phyloP scores from a whole-genome alignment of 192 early-diverging fungal genomes.

The Nowakowskiella sp. region DNA sequence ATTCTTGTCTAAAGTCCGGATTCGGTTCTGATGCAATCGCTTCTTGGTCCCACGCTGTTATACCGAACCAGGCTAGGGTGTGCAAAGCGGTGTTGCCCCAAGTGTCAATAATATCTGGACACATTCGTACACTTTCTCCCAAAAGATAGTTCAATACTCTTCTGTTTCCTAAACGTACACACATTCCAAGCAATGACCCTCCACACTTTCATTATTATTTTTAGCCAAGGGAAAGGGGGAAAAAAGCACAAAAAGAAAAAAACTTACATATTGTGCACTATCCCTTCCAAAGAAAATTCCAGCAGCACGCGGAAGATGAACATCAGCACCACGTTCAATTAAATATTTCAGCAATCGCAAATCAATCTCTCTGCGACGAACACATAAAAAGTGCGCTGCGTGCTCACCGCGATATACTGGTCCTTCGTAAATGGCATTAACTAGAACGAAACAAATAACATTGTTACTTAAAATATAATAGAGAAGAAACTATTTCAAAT shows the following conservation, averaged over 20 bases:
- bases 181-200: background rate
- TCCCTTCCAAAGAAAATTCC: conserved; percentile 12
- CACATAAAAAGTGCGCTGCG: conserved; percentile 11
- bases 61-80: conserved; percentile 20
- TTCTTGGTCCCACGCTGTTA: conserved; percentile 10
- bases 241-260: conserved; percentile 13
- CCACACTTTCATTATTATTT: background rate
- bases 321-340: conserved; percentile 11
- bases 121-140: conserved; percentile 9
- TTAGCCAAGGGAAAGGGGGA: background rate
- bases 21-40: background rate
- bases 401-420: conserved; percentile 14
- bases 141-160: conserved; percentile 17
- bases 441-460: background rate
- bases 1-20: background rate
- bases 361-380: conserved; percentile 14
- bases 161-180: conserved; percentile 5
- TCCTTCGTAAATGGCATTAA: conserved; percentile 17
- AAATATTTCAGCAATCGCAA: conserved; percentile 5
- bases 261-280: background rate
- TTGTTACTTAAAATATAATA: background rate
- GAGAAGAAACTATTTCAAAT: too few relatives aligned
- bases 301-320: conserved; percentile 5
- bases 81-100: conserved; percentile 27
- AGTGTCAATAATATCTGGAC: conserved; percentile 11